Base-by-base conservation (phyloP, 2,329 filamentous ascomycete species). In the Cadophora sp. region DNA sequence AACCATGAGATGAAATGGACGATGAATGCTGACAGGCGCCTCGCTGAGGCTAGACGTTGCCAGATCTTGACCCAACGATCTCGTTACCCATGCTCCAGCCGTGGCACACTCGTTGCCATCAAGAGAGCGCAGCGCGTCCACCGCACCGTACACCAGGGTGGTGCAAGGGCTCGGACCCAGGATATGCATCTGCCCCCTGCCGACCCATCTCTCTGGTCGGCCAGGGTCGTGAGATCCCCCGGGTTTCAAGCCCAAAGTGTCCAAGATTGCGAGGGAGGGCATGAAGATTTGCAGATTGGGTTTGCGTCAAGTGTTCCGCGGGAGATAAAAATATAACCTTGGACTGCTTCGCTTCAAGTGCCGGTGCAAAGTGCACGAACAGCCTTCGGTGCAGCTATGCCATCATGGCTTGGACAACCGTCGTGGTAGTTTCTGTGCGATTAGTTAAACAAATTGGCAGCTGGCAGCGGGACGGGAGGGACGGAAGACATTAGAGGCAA, bases 211-310 rank as follows among this genome's bases (percentile, higher is more conserved):
- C 26, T 5, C 4, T 34, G 60, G 60, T 62, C 27, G 27, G 27
- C 60, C 12, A 37, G 56, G 46, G 40, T 50, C 27, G 43, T 50
- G 24, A 56, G 65, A 56, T 62, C 50, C 29, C 51, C 60, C 51
- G 46, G 59, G 58, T 16, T 63, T 24, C 37, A 62, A 4, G 12
- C 61, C 58, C 19, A 67, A 69, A 58, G 19, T 29, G 68, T 67
- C 12, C 64, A 67, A 43, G 26, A 60, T 67, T 62, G 68, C 64
- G 40, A 61, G 61, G 55, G 65, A 51, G 19, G 29, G 65, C 60
- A 67, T 62, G 55, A 67, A 51, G 43, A 50, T 22, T 62, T 26
- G 56, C 29, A 50, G 37, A 58, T 53, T 37, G 58, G 46, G 31
- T 19, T 22, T 34, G 40, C 34, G 43, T 26, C 43, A 19, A 27